Conservation (phyloP, 208 protist species). For the Leishmania arabica region DNA sequence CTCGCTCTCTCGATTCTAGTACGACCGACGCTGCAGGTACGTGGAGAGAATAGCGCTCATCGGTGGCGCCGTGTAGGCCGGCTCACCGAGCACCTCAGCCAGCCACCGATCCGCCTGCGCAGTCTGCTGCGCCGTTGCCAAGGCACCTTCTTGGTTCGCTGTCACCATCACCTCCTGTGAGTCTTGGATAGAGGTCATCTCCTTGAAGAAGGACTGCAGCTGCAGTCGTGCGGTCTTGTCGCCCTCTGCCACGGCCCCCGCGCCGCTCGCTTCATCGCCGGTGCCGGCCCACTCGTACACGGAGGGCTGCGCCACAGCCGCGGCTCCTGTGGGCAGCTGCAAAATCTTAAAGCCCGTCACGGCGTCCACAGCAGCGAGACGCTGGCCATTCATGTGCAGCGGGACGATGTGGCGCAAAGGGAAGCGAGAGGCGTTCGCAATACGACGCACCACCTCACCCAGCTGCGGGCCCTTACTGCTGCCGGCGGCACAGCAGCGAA, state of each 20-base stretch:
- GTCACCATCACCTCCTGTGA: conserved; percentile 6
- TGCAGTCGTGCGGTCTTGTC: conserved; percentile 5
- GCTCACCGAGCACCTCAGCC: conserved; percentile 60
- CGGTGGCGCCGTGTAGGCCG: conserved; percentile 75
- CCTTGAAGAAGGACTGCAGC: conserved; percentile 52
- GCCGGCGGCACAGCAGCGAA: conserved; percentile 20
- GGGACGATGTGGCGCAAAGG: conserved; percentile 42
- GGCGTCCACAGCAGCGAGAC: conserved; percentile 57
- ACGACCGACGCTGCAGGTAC: conserved; percentile 52
- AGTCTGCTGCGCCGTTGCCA: conserved; percentile 31
- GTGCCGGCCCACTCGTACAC: conserved; percentile 17
- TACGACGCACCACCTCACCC: conserved; percentile 21
- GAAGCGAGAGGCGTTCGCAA: conserved; percentile 24
- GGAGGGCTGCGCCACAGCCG: background rate
- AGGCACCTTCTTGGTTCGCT: conserved; percentile 13
- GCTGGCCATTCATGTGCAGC: conserved; percentile 38
- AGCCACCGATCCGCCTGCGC: conserved; percentile 55
- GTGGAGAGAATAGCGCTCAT: conserved; percentile 74
- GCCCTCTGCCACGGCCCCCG: background rate
- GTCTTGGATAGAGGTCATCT: conserved; percentile 26
- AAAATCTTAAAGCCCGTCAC: conserved; percentile 64
- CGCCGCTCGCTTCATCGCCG: background rate
- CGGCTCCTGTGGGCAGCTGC: conserved; percentile 27
- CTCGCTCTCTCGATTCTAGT: background rate
- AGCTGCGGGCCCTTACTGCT: background rate